These are phyloP conservation scores for Podaxis carcinomalis DNA, from an alignment of 768 basidiomycete genomes.

Conservation along the genomic window DNA sequence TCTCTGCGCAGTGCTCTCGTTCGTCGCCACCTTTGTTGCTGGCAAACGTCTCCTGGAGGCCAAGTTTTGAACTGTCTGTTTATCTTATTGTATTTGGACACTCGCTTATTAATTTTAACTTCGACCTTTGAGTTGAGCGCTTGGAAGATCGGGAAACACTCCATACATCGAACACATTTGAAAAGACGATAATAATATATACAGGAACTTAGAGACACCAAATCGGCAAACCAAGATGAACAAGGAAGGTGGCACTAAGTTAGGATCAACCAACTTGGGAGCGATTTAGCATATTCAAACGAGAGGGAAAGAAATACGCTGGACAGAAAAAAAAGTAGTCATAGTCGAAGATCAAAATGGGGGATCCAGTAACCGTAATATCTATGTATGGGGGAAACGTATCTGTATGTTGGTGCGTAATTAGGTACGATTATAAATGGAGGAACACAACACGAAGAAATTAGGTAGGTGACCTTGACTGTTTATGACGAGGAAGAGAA, in stretches of 20 bases:
- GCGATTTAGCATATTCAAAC: not conserved
- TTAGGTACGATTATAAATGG: not conserved
- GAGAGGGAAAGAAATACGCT: not conserved
- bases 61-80: not conserved
- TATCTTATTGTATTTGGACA: too few species aligned
- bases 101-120: not conserved
- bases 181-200: not conserved
- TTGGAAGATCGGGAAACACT: not conserved
- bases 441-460: not conserved
- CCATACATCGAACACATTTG: not conserved
- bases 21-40: not conserved
- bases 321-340: not conserved
- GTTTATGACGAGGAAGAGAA: not conserved
- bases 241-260: not conserved
- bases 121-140: not conserved
- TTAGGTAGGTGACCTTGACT: not conserved
- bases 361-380: not conserved
- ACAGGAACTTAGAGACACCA: not conserved
- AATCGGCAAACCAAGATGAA: not conserved
- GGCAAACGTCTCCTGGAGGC: constrained; percentile 1
- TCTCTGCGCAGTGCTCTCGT: not conserved
- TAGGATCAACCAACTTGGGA: not conserved
- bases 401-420: not conserved
- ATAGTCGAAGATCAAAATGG: not conserved
- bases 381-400: not conserved